phyloP scores from a whole-genome alignment of 768 basidiomycete species.

The Suillus subalutaceus region DNA sequence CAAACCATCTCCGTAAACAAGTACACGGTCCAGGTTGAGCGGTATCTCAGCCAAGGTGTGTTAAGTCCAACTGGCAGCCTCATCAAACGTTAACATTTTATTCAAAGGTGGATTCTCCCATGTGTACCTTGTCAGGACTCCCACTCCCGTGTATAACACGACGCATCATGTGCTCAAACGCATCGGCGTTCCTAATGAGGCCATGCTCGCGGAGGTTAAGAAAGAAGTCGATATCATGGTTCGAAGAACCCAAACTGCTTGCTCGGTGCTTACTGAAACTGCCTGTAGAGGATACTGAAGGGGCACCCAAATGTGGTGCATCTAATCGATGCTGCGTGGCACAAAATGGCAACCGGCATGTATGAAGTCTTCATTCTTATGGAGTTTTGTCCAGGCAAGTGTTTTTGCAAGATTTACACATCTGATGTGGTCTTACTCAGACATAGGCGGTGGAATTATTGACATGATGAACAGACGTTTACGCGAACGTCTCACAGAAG shows the following conservation, averaged over 20 bases:
- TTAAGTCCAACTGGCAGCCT: conserved; percentile 9
- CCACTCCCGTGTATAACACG: conserved; percentile 85
- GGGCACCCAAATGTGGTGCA: conserved; percentile 96
- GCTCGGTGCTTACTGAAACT: conserved; percentile 31
- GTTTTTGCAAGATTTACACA: conserved; percentile 4
- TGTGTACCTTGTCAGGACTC: conserved; percentile 92
- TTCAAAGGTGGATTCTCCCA: conserved; percentile 92
- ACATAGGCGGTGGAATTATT: conserved; percentile 92
- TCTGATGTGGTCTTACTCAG: conserved; percentile 11
- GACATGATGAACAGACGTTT: conserved; percentile 99
- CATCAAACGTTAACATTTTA: conserved; percentile 15
- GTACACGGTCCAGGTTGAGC: conserved; percentile 88
- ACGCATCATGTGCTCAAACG: conserved; percentile 97
- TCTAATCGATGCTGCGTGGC: conserved; percentile 94
- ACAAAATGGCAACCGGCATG: conserved; percentile 76
- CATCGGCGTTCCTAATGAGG: conserved; percentile 89
- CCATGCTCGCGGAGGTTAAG: conserved; percentile 90
- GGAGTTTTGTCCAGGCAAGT: conserved; percentile 90
- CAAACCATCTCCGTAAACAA: conserved; percentile 91
- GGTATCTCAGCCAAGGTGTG: conserved; percentile 93
- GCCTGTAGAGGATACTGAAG: conserved; percentile 76
- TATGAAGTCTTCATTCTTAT: conserved; percentile 99
- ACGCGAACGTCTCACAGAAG: conserved; percentile 91
- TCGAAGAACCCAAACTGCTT: conserved; percentile 26
- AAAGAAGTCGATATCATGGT: conserved; percentile 99